Base-by-base conservation (phyloP, 1,284 basidiomycete genomes). In the Ustilago tritici region DNA sequence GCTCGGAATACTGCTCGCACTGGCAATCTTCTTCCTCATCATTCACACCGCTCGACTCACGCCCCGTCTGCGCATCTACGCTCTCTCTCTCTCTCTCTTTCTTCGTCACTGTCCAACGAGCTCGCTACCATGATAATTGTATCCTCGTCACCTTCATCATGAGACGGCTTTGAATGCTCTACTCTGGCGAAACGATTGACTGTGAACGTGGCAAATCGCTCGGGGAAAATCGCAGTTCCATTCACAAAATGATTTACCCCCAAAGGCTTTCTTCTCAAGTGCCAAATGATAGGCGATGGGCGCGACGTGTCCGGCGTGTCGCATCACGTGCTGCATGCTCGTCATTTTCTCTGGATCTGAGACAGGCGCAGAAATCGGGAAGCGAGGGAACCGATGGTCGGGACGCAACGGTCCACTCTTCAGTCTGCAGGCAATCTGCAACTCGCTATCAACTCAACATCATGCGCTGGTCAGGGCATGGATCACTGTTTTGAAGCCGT, bases 241-340 rank as follows among this genome's bases (percentile, higher is more conserved):
- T 40, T 35, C 19, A 23, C 9, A 34, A 50, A 49, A 14, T 43
- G 41, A 43, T 61, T 65, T 64, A 70, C 67, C 61, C 61, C 67
- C 54, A 54, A 36, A 47, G 43, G 10, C 47, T 23, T 40, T 59
- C 52, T 28, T 17, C 7, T 34, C 9, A 34, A 47, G 23, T 4
- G 32, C 43, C 6, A 34, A 34, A 49, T 32, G 32, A 3, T n/a
- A 46, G 7, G 9, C 15, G 14, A 14, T n/a, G 32, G 52, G 50
- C 70, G 65, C 65, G 65, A 64, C 70, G 65, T 67, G 65, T 57
- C 38, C 17, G 32, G 40, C 64, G 65, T 53, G 15, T 19, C 32
- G 6, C 49, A 31, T 72, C 70, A 72, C 70, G 70, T 72, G 70
- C 65, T 9, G 11, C 11, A 8, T 4, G 0, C n/a, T 15, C 17